phyloP scores from a whole-genome alignment of 305 asterid species.

The Withania somnifera region DNA sequence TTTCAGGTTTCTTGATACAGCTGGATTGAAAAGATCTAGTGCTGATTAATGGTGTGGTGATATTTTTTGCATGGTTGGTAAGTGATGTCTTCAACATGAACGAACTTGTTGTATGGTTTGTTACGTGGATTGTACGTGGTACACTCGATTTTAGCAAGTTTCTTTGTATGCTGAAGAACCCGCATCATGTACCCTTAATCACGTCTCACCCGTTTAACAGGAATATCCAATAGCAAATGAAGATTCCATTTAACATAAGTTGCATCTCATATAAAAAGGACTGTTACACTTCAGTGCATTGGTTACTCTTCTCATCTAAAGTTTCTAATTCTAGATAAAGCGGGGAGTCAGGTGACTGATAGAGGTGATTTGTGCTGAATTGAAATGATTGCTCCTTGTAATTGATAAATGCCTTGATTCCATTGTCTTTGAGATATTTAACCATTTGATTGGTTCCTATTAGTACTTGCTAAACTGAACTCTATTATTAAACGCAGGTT shows the following conservation, averaged over 20 bases:
- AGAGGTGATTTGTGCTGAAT: neutral
- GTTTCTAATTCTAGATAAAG: neutral
- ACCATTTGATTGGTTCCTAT: neutral
- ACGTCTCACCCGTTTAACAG: neutral
- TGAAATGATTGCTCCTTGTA: neutral
- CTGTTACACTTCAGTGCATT: neutral
- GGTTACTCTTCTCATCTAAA: neutral
- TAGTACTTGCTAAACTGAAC: constrained; percentile 9
- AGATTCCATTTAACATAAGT: neutral
- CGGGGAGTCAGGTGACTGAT: neutral
- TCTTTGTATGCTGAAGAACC: neutral
- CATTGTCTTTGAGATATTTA: neutral
- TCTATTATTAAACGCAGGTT: constrained; percentile 53
- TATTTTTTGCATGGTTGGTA: constrained; percentile 90
- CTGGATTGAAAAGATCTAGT: constrained; percentile 75
- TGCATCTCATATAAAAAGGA: neutral
- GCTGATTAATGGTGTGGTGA: constrained; percentile 71
- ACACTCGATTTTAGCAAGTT: neutral
- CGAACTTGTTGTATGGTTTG: neutral
- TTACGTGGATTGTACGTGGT: neutral
- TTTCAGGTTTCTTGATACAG: constrained; percentile 78
- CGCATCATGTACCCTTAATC: neutral
- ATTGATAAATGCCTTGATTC: neutral
- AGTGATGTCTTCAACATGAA: constrained; percentile 13
- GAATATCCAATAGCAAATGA: neutral